Base-by-base conservation (phyloP, 164 flowering plant species). In the Piper longum region DNA sequence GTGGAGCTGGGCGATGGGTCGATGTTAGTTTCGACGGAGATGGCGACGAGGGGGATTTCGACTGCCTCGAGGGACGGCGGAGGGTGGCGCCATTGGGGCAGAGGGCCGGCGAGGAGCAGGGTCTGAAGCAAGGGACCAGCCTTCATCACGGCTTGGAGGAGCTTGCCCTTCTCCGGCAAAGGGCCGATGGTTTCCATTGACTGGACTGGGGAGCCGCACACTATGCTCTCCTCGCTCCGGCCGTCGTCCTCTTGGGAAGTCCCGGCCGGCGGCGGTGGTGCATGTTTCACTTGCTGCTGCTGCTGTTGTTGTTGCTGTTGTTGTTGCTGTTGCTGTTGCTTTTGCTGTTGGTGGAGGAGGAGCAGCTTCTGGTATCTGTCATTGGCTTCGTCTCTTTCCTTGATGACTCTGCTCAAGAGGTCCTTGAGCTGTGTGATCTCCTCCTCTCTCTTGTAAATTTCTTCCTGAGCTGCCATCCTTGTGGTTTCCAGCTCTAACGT, bases 91-190 rank as follows among this genome's bases (percentile, higher is more conserved):
- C 91, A 88, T 40, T 65, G 76, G 8, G 96, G 96, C 45, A 91
- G 84, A 0, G 92, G 82, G 3, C 92, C 96, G 1, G 95, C 84
- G 17, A 87, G 72, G 43, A 91, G 77, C 8, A 89, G 85, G 11
- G 90, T 82, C 70, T 85, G 81, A 48, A 92, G 87, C 3, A 85
- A 79, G 0, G 96, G 91, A 0, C 98, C 95, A 0, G 95, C 82
- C 56, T 81, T 86, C 71, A 78, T 76, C 9, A 92, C 95, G 43
- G 96, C 79, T 60, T 89, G 76, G 64, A 89, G 55, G 3, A 92
- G 76, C 54, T 69, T 83, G 16, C 98, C 98, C 51, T 82, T 80
- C 58, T 76, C 72, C 16, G 98, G 98, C 59, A 85, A 74, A 17
- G 67, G 41, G 57, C 73, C 82, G 48, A 85, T 86, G 63, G 69